Percentiles rank a stretch among this genome's conserved stretches.
Conservation (phyloP, 495 filamentous ascomycete genomes). For the Xylaria curta region DNA sequence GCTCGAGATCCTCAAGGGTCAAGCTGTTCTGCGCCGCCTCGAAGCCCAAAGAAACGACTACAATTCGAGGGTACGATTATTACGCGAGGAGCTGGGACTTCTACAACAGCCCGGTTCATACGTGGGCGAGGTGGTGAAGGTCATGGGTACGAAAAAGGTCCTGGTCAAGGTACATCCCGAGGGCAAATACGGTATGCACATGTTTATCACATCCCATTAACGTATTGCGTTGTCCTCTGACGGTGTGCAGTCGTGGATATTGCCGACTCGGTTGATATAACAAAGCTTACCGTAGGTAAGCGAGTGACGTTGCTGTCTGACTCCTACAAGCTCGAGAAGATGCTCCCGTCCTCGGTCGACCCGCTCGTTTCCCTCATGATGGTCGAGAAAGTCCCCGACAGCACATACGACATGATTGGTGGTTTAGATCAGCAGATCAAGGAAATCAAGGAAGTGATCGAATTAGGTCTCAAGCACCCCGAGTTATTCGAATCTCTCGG, state of each 20-base stretch:
- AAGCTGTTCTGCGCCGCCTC: conserved; percentile 90
- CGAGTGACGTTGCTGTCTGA: conserved; percentile 95
- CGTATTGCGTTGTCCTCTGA: conserved; percentile 19
- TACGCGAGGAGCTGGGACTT: conserved; percentile 94
- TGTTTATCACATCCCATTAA: background rate
- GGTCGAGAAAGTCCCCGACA: conserved; percentile 99
- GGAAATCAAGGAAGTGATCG: conserved; percentile 99
- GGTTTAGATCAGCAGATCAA: conserved; percentile 99
- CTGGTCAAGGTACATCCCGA: conserved; percentile 99
- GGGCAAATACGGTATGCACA: conserved; percentile 92
- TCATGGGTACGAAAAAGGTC: conserved; percentile 99
- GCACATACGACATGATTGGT: conserved; percentile 99
- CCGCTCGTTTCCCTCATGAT: conserved; percentile 99
- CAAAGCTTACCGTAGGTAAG: conserved; percentile 96
- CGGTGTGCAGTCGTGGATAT: conserved; percentile 84
- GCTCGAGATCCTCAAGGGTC: conserved; percentile 98
- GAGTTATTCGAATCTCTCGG: conserved; percentile 98
- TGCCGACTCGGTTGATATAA: conserved; percentile 89
- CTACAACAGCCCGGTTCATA: conserved; percentile 98
- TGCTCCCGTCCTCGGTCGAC: conserved; percentile 96
- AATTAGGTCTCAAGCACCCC: conserved; percentile 96
- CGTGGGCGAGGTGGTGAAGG: conserved; percentile 98
- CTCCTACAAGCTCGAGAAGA: conserved; percentile 97
- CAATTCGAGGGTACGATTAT: conserved; percentile 94
- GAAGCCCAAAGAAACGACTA: conserved; percentile 99